phyloP scores from a whole-genome alignment of 2,329 filamentous ascomycete species.

The Colletotrichum horii region DNA sequence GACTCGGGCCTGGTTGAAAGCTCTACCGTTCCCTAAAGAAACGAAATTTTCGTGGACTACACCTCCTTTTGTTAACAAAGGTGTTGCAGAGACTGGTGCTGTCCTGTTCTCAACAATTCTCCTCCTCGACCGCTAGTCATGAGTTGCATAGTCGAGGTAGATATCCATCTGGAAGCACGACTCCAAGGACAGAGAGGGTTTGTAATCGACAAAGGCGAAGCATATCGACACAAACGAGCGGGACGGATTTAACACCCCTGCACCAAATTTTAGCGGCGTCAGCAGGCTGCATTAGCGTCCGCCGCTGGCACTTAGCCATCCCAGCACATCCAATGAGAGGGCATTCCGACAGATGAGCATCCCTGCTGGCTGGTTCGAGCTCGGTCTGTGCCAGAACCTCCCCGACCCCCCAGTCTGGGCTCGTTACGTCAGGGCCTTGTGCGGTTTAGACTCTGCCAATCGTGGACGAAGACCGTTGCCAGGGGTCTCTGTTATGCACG shows the following conservation, averaged over 20 bases:
- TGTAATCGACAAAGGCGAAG: background rate
- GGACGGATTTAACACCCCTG: background rate
- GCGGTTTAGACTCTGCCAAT: background rate
- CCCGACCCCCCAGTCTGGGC: background rate
- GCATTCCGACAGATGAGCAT: background rate
- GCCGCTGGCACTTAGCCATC: background rate
- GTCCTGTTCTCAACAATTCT: background rate
- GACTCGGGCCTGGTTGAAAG: background rate
- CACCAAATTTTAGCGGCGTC: background rate
- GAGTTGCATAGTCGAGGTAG: background rate
- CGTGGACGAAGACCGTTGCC: background rate
- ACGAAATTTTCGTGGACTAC: background rate
- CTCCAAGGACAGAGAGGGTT: background rate
- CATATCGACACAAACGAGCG: background rate
- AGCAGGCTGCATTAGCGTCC: conserved; percentile 19
- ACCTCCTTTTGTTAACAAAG: background rate
- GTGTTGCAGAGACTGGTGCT: background rate
- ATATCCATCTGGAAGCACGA: background rate
- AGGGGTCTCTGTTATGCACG: background rate
- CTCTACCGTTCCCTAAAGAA: background rate
- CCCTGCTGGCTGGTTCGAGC: background rate
- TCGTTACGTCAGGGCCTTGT: background rate
- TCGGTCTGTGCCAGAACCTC: background rate
- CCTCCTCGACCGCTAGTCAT: background rate
- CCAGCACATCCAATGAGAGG: background rate